phyloP scores from a whole-genome alignment of 306 rosid species.

The Lathyrus oleraceus region DNA sequence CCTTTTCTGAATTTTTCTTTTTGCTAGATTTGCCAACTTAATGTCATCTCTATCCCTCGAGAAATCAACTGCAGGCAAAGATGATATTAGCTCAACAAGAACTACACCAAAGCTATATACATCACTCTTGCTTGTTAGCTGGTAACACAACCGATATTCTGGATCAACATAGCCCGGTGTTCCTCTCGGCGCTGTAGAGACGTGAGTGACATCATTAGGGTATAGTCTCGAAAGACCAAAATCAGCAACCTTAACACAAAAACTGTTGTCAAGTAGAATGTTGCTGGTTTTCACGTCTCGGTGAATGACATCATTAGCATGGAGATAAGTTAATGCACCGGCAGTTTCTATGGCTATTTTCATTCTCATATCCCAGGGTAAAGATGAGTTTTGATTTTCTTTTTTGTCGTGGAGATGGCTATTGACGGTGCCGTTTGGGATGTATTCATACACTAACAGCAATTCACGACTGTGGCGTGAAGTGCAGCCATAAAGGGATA shows the following conservation, averaged over 20 bases:
- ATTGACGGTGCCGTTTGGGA: slow-evolving; percentile 61
- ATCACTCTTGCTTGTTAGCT: slow-evolving; percentile 69
- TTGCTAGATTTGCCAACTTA: slow-evolving; percentile 36
- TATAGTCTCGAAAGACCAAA: slow-evolving; percentile 65
- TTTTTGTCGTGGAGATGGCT: slow-evolving; percentile 57
- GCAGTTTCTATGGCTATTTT: slow-evolving; percentile 69
- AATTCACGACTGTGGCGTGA: slow-evolving; percentile 38
- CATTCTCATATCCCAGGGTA: slow-evolving; percentile 54
- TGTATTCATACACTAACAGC: slow-evolving; percentile 58
- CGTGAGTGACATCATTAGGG: slow-evolving; percentile 58
- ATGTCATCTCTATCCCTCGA: slow-evolving; percentile 41
- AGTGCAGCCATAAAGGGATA: slow-evolving; percentile 70
- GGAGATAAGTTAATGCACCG: slow-evolving; percentile 61
- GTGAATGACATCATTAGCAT: slow-evolving; percentile 51
- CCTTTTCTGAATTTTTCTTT: slow-evolving; percentile 29
- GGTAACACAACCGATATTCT: slow-evolving; percentile 58
- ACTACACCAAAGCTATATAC: slow-evolving; percentile 71
- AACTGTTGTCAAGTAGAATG: slow-evolving; percentile 57
- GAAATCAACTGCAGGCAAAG: slow-evolving; percentile 63
- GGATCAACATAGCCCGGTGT: slow-evolving; percentile 74
- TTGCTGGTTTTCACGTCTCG: slow-evolving; percentile 60
- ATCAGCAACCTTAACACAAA: slow-evolving; percentile 63
- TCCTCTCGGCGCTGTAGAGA: slow-evolving; percentile 69
- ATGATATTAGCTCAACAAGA: slow-evolving; percentile 59
- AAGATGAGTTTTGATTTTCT: slow-evolving; percentile 1